A percentile compares a stretch with the other conserved stretches of the same genome.
Evolutionary conservation across 371 early-diverging fungal genomes (phyloP).

Genomic region (Fennellomyces sp.): DNA sequence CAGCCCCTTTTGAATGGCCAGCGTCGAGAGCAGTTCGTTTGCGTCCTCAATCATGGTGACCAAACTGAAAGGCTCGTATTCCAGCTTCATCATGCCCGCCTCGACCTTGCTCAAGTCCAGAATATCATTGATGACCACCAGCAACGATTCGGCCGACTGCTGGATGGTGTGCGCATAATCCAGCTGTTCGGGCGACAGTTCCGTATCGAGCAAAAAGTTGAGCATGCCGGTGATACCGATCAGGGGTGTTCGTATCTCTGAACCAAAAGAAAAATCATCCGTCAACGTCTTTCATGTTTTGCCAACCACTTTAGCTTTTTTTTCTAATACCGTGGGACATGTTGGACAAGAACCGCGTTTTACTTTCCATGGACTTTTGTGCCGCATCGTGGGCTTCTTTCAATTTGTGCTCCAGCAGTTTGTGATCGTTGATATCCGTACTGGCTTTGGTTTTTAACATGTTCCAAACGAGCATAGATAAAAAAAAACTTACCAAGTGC

Average conservation of each 20-base stretch:
- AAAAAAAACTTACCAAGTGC: constrained; percentile 53
- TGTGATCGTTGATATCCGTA: constrained; percentile 71
- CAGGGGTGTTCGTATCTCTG: constrained; percentile 68
- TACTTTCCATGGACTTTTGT: constrained; percentile 70
- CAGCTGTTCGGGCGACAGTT: constrained; percentile 62
- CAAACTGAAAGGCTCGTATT: constrained; percentile 63
- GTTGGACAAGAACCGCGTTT: constrained; percentile 68
- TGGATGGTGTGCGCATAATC: constrained; percentile 71
- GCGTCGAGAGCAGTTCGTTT: constrained; percentile 60
- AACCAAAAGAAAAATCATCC: not conserved
- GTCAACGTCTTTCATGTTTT: not conserved
- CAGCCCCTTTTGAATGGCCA: constrained; percentile 63
- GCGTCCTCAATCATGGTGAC: constrained; percentile 66
- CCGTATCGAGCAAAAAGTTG: constrained; percentile 65
- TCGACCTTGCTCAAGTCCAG: constrained; percentile 73
- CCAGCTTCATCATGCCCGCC: constrained; percentile 74
- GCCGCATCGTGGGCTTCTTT: constrained; percentile 73
- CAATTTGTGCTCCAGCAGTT: constrained; percentile 63
- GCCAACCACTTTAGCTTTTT: not conserved
- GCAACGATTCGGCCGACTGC: constrained; percentile 63
- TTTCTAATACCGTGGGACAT: constrained; percentile 63
- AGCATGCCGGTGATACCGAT: constrained; percentile 73
- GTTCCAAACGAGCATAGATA: not conserved
- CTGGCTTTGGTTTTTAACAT: constrained; percentile 11
- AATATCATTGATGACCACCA: constrained; percentile 74